phyloP scores from a whole-genome alignment of 768 basidiomycete species.

The Multifurca ochricompacta region DNA sequence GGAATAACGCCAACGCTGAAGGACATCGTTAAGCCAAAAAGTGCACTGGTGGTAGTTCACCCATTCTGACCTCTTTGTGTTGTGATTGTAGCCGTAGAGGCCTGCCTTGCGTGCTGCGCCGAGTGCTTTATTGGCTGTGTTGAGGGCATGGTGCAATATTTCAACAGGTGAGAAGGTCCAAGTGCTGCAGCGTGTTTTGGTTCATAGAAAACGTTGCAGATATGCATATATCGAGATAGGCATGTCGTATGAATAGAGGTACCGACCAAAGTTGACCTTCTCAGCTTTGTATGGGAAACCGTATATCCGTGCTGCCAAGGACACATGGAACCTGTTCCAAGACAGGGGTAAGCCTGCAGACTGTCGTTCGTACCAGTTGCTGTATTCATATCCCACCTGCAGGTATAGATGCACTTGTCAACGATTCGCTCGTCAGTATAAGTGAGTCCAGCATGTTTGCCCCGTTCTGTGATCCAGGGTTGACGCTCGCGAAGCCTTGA shows the following conservation, averaged over 20 bases:
- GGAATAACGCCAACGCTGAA: slow-evolving; percentile 51
- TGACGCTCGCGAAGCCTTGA: slow-evolving; percentile 40
- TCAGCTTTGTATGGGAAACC: slow-evolving; percentile 78
- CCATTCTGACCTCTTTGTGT: neutral
- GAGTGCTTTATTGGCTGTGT: slow-evolving; percentile 70
- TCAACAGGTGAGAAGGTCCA: slow-evolving; percentile 49
- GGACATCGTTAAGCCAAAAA: slow-evolving; percentile 54
- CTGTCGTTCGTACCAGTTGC: slow-evolving; percentile 6
- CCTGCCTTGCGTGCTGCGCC: slow-evolving; percentile 70
- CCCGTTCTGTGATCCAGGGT: slow-evolving; percentile 8
- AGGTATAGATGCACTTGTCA: slow-evolving; percentile 69
- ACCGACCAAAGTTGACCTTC: neutral
- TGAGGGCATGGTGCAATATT: slow-evolving; percentile 62
- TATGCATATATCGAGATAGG: slow-evolving; percentile 82
- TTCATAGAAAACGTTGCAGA: slow-evolving; percentile 28
- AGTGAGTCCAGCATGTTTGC: slow-evolving; percentile 38
- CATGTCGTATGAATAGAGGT: slow-evolving; percentile 26
- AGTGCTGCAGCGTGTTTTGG: neutral
- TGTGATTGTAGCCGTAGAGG: slow-evolving; percentile 49
- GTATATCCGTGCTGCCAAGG: slow-evolving; percentile 73
- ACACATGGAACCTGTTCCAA: slow-evolving; percentile 71
- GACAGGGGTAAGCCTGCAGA: slow-evolving; percentile 43
- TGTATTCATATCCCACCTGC: neutral
- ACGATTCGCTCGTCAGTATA: slow-evolving; percentile 76
- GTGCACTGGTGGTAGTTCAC: neutral